Base-by-base conservation (phyloP, 495 filamentous ascomycete genomes). In the Copromyces sp. region DNA sequence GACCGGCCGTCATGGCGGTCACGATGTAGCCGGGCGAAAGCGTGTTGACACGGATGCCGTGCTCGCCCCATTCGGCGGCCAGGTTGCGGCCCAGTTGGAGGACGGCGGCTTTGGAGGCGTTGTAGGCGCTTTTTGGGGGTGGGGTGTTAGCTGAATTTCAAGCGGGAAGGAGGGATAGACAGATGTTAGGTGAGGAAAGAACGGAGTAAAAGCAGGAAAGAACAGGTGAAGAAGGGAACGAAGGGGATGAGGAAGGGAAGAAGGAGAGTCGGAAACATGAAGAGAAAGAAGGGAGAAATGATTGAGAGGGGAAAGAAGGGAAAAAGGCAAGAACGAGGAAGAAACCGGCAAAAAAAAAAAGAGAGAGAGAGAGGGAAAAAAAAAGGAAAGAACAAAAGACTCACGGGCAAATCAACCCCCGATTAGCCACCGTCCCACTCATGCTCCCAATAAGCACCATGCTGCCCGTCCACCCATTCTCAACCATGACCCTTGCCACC, bases 11-110 rank as follows among this genome's bases (percentile, higher is more conserved):
- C 94, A 97, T 96, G 40, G 88, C 87, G n/a, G 94, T 97, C 70
- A 95, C 89, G 75, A 98, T 97, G 79, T 98, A 98, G 40, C 95
- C 95, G 0, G 95, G 95, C 16, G 93, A 97, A 76, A 98, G 90
- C 47, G 94, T 96, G 84, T 98, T 98, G 73, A 97, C 94, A 4
- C 95, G 92, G 80, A 98, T 98, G 70, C 90, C 91, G 80, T 95
- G 87, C 68, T 82, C 78, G 37, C 95, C 95, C 95, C 95, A 95
- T 80, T 96, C 93, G 39, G 88, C 80, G 7, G 94, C 95, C n/a
- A 98, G 87, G 81, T 94, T 95, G 76, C 92, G 90, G 9, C 84
- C 90, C 5, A 97, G 89, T 78, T 97, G 94, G 80, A 97, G 77
- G 6, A 97, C 93, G 14, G 88, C 94, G 5, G 93, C 93, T 81